Evolutionary conservation across 1,284 basidiomycete species (phyloP).

Genomic region (Mycosarcoma maydis): DNA sequence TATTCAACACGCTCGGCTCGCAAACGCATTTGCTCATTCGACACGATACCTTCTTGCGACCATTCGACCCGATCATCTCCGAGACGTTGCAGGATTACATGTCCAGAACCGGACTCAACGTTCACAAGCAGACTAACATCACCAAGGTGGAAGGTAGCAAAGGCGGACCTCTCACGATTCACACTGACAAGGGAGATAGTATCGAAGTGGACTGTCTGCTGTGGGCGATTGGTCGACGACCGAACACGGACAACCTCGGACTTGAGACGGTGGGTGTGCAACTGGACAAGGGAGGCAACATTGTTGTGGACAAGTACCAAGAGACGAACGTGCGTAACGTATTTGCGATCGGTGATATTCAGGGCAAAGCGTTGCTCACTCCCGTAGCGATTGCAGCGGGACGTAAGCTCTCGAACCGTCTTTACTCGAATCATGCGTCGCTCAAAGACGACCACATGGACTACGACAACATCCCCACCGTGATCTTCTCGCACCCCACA

Average conservation of each 20-base stretch:
- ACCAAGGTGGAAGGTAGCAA: conserved; percentile 75
- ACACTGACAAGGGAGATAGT: conserved; percentile 73
- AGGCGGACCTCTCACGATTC: conserved; percentile 58
- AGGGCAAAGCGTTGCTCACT: conserved; percentile 89
- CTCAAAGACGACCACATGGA: conserved; percentile 87
- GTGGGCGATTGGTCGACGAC: conserved; percentile 92
- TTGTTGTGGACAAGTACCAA: conserved; percentile 91
- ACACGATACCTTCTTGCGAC: conserved; percentile 85
- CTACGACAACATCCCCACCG: conserved; percentile 85
- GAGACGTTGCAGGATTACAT: conserved; percentile 92
- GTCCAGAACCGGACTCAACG: conserved; percentile 86
- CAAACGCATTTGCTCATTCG: conserved; percentile 94
- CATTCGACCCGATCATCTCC: conserved; percentile 88
- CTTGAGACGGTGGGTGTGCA: conserved; percentile 82
- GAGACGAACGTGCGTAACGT: conserved; percentile 75
- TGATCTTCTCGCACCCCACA: conserved; percentile 57
- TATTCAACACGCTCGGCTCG: conserved; percentile 64
- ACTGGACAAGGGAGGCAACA: conserved; percentile 79
- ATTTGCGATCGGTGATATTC: conserved; percentile 88
- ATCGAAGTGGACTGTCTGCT: conserved; percentile 87
- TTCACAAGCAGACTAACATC: conserved; percentile 84
- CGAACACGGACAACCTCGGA: conserved; percentile 82
- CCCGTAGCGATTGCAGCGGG: conserved; percentile 99
- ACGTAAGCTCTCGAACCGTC: conserved; percentile 83
- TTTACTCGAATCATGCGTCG: conserved; percentile 81